phyloP scores from a whole-genome alignment of 2,329 filamentous ascomycete species.

The Pestalotiopsis sp. region DNA sequence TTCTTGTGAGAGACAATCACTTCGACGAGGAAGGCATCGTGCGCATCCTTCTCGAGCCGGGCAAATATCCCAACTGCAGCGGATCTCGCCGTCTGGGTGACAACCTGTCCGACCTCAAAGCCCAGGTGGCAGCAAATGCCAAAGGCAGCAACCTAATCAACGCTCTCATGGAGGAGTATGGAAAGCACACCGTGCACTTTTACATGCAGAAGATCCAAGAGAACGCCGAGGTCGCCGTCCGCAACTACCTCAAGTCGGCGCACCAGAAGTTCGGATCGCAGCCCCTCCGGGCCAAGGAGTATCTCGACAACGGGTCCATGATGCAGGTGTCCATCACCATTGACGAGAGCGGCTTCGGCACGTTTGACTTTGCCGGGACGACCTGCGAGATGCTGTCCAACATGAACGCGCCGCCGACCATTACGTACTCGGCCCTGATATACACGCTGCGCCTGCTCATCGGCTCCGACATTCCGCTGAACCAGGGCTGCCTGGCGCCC shows the following conservation, averaged over 20 bases:
- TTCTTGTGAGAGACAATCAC: constrained; percentile 37
- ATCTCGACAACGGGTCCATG: constrained; percentile 66
- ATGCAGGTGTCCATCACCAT: constrained; percentile 47
- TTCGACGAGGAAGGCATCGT: constrained; percentile 39
- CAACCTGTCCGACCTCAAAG: constrained; percentile 47
- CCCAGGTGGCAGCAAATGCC: constrained; percentile 45
- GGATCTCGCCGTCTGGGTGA: constrained; percentile 40
- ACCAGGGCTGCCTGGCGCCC: constrained; percentile 68
- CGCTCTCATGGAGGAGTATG: constrained; percentile 36
- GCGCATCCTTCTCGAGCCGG: constrained; percentile 34
- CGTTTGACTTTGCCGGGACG: constrained; percentile 54
- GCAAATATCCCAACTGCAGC: constrained; percentile 39
- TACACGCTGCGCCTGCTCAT: constrained; percentile 61
- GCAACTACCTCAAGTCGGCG: constrained; percentile 16
- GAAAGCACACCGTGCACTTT: constrained; percentile 34
- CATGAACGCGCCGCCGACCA: constrained; percentile 34
- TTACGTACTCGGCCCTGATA: constrained; percentile 34
- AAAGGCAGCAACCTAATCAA: constrained; percentile 39
- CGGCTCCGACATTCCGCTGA: constrained; percentile 73
- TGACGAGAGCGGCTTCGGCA: constrained; percentile 70
- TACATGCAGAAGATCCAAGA: constrained; percentile 44
- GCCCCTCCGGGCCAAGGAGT: constrained; percentile 68
- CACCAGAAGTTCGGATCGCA: constrained; percentile 47
- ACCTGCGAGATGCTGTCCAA: constrained; percentile 53
- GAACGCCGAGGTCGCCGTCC: constrained; percentile 42